A percentile compares a stretch with the other conserved stretches of the same genome.
phyloP scores from a whole-genome alignment of 495 filamentous ascomycete species.

The Neurospora tetrasperma region DNA sequence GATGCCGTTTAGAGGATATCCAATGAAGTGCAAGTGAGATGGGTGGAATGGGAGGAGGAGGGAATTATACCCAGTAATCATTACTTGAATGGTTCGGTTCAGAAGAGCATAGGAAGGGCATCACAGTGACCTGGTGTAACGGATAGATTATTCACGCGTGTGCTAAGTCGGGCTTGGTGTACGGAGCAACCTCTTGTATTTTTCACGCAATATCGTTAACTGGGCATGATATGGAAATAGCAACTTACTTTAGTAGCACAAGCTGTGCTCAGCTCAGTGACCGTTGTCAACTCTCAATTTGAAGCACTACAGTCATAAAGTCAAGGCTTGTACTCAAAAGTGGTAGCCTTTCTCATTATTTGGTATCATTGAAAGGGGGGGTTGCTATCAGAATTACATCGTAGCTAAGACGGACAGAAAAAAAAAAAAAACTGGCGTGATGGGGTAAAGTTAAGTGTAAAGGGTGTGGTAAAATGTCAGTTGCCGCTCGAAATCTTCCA shows the following conservation, averaged over 20 bases:
- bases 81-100: neutral
- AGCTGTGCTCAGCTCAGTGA: neutral
- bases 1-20: conserved; percentile 59
- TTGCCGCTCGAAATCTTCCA: neutral
- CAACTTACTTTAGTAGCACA: neutral
- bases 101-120: neutral
- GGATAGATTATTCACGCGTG: neutral
- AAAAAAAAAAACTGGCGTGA: conserved; percentile 19
- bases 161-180: neutral
- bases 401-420: conserved; percentile 22
- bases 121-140: neutral
- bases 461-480: neutral
- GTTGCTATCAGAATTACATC: conserved; percentile 34
- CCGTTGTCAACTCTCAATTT: neutral
- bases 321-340: conserved; percentile 2
- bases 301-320: neutral
- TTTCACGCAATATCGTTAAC: neutral
- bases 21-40: neutral
- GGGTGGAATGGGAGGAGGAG: neutral
- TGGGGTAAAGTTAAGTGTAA: conserved; percentile 4
- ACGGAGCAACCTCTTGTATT: neutral
- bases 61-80: neutral
- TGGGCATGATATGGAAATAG: neutral
- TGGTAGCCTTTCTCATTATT: conserved; percentile 32
- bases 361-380: conserved; percentile 33